Percentiles rank a stretch among this genome's conserved stretches.
phyloP scores from a whole-genome alignment of 306 rosid species.

The Quercus wislizeni region DNA sequence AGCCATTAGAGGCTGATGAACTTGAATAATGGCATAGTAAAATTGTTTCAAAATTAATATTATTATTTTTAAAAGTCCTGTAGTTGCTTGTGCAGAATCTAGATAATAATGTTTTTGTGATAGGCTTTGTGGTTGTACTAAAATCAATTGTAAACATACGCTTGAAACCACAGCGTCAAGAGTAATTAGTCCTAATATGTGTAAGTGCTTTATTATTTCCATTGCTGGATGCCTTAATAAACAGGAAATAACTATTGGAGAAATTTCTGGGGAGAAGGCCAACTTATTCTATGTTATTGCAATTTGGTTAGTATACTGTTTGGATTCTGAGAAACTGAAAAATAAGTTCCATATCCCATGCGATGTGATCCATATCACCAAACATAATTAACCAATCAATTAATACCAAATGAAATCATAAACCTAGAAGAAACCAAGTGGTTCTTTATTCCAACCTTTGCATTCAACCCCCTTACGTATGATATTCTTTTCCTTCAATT shows the following conservation, averaged over 20 bases:
- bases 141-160: not conserved
- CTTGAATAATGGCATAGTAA: not conserved
- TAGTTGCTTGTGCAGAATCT: not conserved
- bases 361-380: too few species aligned
- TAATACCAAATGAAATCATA: too few species aligned
- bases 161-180: not conserved
- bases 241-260: constrained; percentile 82
- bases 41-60: not conserved
- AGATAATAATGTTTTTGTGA: not conserved
- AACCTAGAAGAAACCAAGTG: too few species aligned
- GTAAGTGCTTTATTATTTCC: constrained; percentile 8
- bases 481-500: too few species aligned
- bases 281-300: constrained; percentile 43
- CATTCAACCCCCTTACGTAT: too few species aligned
- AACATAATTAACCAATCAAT: too few species aligned
- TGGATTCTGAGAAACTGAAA: too few species aligned
- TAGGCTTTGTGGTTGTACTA: not conserved
- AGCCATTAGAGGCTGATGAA: constrained; percentile 6
- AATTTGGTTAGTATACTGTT: too few species aligned
- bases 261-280: constrained; percentile 93
- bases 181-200: not conserved
- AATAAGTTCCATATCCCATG: too few species aligned
- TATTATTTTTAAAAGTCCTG: not conserved
- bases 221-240: constrained; percentile 19
- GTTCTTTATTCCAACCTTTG: too few species aligned